Percentiles rank a stretch among this genome's conserved stretches.
Conservation (phyloP, 2,329 filamentous ascomycete genomes). For the Xylaria hypoxylon region DNA sequence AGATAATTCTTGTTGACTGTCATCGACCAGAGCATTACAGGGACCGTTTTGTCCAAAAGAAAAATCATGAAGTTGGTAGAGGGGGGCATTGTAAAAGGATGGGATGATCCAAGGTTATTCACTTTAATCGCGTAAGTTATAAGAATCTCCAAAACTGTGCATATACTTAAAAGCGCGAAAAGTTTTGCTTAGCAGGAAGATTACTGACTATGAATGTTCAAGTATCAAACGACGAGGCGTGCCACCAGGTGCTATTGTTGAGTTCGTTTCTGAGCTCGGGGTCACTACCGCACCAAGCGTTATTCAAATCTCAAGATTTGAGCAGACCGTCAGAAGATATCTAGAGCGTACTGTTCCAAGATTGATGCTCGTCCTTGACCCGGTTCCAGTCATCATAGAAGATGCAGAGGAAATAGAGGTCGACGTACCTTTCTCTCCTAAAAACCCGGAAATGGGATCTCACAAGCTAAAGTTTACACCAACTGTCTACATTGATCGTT, state of each 20-base stretch:
- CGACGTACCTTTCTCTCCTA: constrained; percentile 82
- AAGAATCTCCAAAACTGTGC: neutral
- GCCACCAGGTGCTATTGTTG: constrained; percentile 86
- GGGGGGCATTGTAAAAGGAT: constrained; percentile 81
- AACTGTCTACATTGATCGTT: constrained; percentile 85
- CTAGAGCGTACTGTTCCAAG: constrained; percentile 89
- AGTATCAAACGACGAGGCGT: constrained; percentile 82
- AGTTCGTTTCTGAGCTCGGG: constrained; percentile 91
- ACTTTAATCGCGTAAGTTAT: constrained; percentile 33
- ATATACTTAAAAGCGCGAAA: neutral
- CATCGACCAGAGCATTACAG: constrained; percentile 70
- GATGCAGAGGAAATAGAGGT: constrained; percentile 78
- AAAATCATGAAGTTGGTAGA: constrained; percentile 84
- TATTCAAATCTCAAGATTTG: constrained; percentile 85
- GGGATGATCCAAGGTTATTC: constrained; percentile 92
- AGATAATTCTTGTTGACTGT: neutral
- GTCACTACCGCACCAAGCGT: constrained; percentile 85
- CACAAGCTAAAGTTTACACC: constrained; percentile 75
- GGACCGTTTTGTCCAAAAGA: constrained; percentile 89
- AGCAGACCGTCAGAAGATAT: constrained; percentile 85
- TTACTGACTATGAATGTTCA: constrained; percentile 53
- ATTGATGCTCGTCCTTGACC: constrained; percentile 89
- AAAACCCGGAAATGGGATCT: constrained; percentile 75
- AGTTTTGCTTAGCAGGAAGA: constrained; percentile 54
- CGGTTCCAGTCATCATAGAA: constrained; percentile 83